Evolutionary conservation across 192 early-diverging fungal species (phyloP), one percentile per base, ranked within the genome.

Genomic region (Kickxella alabastrina): DNA sequence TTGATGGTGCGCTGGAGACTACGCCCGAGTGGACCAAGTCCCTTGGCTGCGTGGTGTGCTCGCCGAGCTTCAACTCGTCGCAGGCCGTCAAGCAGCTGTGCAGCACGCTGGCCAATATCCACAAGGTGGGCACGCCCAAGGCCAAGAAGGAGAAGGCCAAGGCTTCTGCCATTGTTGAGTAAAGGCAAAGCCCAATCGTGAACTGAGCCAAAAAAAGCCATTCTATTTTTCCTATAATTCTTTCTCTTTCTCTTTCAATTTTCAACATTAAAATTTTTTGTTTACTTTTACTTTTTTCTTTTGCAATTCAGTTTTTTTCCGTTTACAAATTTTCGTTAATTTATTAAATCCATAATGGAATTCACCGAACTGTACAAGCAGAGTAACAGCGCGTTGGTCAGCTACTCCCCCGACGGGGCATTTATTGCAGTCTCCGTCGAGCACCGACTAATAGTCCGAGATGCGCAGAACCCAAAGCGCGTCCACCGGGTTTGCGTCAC

Each of bases 301-400:
- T 7, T 52, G 52, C 34, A 25, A 29, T 52, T 61, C 7, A 10
- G 6, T 9, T 60, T 9, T 35, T 43, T 42, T 6, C n/a, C 37
- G 8, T n/a, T 39, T 52, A n/a, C n/a, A n/a, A n/a, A n/a, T n/a
- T n/a, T n/a, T n/a, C n/a, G n/a, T n/a, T 29, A 6, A 13, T 49
- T 25, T 14, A 38, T 12, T 4, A 18, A 14, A 18, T 17, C 5
- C 24, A 23, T 19, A 49, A 76, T 76, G 73, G 73, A 76, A 22
- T 76, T 76, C 38, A 55, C 65, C 0, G 73, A 76, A 19, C 23
- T 76, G 51, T 76, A 76, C 49, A 76, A 76, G 41, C 73, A 76
- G 52, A 60, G 54, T 24, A 75, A 75, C 25, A 58, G 57, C 29
- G 10, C 57, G 35, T 45, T 75, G 46, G 71, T 48, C 10, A 13